phyloP scores from a whole-genome alignment of 192 early-diverging fungal genomes.

The Helicostylum pulchrum region DNA sequence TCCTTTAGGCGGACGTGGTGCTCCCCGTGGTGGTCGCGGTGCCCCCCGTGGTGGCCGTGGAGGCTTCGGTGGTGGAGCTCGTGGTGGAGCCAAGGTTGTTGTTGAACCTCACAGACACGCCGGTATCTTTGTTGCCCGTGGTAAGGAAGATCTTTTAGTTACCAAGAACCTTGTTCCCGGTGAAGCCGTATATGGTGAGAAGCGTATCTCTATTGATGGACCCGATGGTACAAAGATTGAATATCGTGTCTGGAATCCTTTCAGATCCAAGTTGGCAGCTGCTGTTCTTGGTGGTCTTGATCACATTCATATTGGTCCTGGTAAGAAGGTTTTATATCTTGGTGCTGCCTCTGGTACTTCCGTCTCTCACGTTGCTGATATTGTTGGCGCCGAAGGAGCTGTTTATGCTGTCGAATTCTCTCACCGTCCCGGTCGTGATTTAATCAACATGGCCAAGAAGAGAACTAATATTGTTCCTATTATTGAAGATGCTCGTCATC shows the following conservation, averaged over 20 bases:
- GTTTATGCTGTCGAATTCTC: slow-evolving; percentile 99
- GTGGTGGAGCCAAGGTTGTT: slow-evolving; percentile 91
- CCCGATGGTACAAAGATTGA: slow-evolving; percentile 93
- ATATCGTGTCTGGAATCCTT: slow-evolving; percentile 99
- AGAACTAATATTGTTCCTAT: slow-evolving; percentile 99
- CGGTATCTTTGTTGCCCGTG: slow-evolving; percentile 93
- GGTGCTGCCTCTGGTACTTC: slow-evolving; percentile 94
- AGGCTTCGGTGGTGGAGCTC: slow-evolving; percentile 71
- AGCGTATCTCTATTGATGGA: slow-evolving; percentile 95
- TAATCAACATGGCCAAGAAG: slow-evolving; percentile 99
- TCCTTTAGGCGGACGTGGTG: slow-evolving; percentile 23
- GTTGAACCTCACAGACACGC: slow-evolving; percentile 97
- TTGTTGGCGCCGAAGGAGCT: slow-evolving; percentile 92
- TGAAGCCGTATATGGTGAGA: slow-evolving; percentile 97
- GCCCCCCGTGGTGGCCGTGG: slow-evolving; percentile 50
- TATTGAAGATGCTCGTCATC: slow-evolving; percentile 99
- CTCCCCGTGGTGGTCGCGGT: slow-evolving; percentile 25
- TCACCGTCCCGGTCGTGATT: slow-evolving; percentile 96
- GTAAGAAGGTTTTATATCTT: slow-evolving; percentile 96
- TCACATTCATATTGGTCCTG: slow-evolving; percentile 90
- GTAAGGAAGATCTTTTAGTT: slow-evolving; percentile 97
- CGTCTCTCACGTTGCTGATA: slow-evolving; percentile 96
- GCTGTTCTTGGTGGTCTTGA: slow-evolving; percentile 96
- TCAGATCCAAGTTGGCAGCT: slow-evolving; percentile 98
- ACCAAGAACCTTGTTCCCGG: slow-evolving; percentile 99